phyloP scores from a whole-genome alignment of 2,329 filamentous ascomycete genomes.

The Lachnellula willkommii region DNA sequence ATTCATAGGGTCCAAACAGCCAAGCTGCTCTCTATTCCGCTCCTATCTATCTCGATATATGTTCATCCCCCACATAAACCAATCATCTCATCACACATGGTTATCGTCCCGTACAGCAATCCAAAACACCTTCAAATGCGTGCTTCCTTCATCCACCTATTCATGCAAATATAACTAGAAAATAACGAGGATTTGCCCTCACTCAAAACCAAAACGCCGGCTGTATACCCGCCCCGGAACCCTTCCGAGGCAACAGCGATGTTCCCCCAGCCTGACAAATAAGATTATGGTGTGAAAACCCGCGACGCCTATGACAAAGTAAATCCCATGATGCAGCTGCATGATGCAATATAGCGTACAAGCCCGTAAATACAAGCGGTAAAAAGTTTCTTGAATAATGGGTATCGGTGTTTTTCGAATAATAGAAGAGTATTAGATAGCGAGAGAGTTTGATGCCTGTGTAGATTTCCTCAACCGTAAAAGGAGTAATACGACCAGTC shows the following conservation, averaged over 20 bases:
- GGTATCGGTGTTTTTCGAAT: background rate
- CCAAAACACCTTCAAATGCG: background rate
- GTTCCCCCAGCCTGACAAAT: slow-evolving; percentile 12
- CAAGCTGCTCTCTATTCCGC: slow-evolving; percentile 11
- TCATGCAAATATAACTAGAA: slow-evolving; percentile 1
- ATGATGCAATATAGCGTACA: slow-evolving; percentile 17
- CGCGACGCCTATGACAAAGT: slow-evolving; percentile 15
- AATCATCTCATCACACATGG: slow-evolving; percentile 3
- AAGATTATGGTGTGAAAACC: slow-evolving; percentile 13
- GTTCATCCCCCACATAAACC: slow-evolving; percentile 2
- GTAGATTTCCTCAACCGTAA: background rate
- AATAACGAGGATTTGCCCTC: slow-evolving; percentile 2
- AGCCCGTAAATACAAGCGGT: slow-evolving; percentile 10
- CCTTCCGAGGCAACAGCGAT: slow-evolving; percentile 8
- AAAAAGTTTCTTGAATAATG: background rate
- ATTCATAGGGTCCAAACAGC: background rate
- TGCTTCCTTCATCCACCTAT: background rate
- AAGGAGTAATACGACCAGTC: background rate
- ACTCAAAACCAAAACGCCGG: slow-evolving; percentile 11
- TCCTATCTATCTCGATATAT: background rate
- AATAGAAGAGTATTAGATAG: background rate
- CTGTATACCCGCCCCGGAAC: slow-evolving; percentile 12
- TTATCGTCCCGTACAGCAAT: background rate
- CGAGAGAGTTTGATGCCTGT: background rate
- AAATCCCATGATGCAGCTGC: slow-evolving; percentile 16